phyloP scores from a whole-genome alignment of 2,329 filamentous ascomycete genomes.

The Cryphonectria carpinicola region DNA sequence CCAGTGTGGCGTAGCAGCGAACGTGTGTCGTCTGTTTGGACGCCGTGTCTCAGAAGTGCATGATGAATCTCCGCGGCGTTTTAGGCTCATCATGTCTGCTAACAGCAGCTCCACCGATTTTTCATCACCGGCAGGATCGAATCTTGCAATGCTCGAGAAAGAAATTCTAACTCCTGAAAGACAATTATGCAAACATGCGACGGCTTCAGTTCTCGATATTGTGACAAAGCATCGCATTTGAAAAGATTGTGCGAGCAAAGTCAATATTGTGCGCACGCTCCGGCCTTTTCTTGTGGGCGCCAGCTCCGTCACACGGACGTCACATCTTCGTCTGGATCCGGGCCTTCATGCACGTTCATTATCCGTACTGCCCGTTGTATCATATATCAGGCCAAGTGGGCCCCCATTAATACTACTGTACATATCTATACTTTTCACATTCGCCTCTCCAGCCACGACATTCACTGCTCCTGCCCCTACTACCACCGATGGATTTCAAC shows the following conservation, averaged over 20 bases:
- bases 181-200: not conserved
- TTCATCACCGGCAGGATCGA: not conserved
- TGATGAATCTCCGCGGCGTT: slow-evolving; percentile 3
- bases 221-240: not conserved
- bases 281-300: not conserved
- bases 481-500: not conserved
- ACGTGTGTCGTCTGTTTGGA: not conserved
- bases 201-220: not conserved
- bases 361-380: not conserved
- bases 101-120: not conserved
- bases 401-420: not conserved
- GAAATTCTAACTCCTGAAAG: not conserved
- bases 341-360: not conserved
- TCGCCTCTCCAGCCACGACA: not conserved
- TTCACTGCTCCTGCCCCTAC: not conserved
- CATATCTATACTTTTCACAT: not conserved
- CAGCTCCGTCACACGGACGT: not conserved
- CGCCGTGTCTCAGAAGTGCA: slow-evolving; percentile 15
- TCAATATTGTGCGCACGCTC: not conserved
- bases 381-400: not conserved
- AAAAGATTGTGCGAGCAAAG: not conserved
- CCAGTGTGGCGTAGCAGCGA: not conserved
- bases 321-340: slow-evolving; percentile 3
- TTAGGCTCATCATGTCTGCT: not conserved
- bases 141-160: not conserved